phyloP scores from a whole-genome alignment of 2,329 filamentous ascomycete species.

The Acephala macrosclerotiorum region DNA sequence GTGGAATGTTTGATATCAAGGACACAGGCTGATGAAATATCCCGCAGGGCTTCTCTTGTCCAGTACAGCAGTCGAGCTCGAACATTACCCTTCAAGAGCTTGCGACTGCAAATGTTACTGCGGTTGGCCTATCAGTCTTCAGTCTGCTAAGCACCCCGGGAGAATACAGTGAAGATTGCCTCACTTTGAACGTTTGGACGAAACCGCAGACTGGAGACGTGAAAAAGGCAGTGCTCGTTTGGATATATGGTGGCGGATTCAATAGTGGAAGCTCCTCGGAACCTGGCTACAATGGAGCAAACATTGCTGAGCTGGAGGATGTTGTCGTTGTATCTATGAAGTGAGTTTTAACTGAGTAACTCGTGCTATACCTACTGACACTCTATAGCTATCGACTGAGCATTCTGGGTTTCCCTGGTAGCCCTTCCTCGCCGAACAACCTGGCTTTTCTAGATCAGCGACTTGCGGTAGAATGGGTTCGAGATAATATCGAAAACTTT shows the following conservation, averaged over 20 bases:
- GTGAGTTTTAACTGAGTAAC: conserved; percentile 42
- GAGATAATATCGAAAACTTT: conserved; percentile 64
- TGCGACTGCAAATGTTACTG: conserved; percentile 35
- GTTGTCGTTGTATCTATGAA: conserved; percentile 56
- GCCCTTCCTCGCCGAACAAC: conserved; percentile 50
- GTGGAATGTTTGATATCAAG: background rate
- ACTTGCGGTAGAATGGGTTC: conserved; percentile 65
- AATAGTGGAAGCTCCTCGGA: conserved; percentile 48
- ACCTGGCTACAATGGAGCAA: conserved; percentile 51
- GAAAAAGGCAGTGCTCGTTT: conserved; percentile 53
- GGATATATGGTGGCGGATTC: conserved; percentile 54
- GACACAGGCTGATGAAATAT: conserved; percentile 18
- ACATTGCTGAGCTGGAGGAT: conserved; percentile 52
- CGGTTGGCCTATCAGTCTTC: conserved; percentile 27
- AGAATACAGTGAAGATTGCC: conserved; percentile 46
- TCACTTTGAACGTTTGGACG: conserved; percentile 50
- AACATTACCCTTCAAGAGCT: conserved; percentile 9
- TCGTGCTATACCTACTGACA: conserved; percentile 20
- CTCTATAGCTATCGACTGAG: conserved; percentile 47
- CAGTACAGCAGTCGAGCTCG: conserved; percentile 18
- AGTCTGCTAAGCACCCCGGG: conserved; percentile 16
- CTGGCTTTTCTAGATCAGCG: conserved; percentile 69
- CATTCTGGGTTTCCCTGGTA: conserved; percentile 49
- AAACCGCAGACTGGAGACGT: conserved; percentile 41
- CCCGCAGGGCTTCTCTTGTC: conserved; percentile 34